These are phyloP conservation scores for Ophiosphaerella herpotricha DNA, from an alignment of 2,329 filamentous ascomycete genomes.

Conservation along the genomic window DNA sequence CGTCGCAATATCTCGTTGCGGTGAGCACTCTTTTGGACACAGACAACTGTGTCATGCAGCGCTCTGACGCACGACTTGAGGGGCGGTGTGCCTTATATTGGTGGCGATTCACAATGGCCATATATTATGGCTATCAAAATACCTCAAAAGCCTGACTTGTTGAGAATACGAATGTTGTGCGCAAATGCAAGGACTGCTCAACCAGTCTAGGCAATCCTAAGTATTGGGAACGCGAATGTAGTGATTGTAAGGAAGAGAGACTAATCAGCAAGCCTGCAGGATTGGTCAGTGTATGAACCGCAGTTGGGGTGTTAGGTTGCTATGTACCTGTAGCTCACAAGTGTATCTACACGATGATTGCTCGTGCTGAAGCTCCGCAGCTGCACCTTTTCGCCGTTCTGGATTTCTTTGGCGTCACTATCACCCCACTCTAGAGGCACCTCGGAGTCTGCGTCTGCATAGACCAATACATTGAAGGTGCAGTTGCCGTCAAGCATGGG, in stretches of 20 bases:
- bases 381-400: conserved; percentile 92
- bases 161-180: background rate
- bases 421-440: conserved; percentile 99
- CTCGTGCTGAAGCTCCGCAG: conserved; percentile 94
- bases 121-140: background rate
- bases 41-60: background rate
- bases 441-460: conserved; percentile 94
- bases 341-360: conserved; percentile 89
- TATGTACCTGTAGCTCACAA: conserved; percentile 81
- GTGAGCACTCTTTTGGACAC: background rate
- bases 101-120: background rate
- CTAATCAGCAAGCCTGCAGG: conserved; percentile 31
- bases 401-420: conserved; percentile 95
- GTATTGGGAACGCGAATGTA: background rate
- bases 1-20: background rate
- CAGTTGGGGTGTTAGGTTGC: background rate
- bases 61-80: background rate
- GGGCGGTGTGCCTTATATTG: background rate
- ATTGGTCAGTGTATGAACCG: conserved; percentile 7
- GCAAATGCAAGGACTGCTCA: background rate
- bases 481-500: conserved; percentile 93
- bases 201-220: background rate
- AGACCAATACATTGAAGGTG: conserved; percentile 98
- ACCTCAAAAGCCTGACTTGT: background rate
- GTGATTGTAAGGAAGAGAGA: background rate